Percentiles rank a stretch among this genome's conserved stretches.
phyloP scores from a whole-genome alignment of 306 rosid genomes.

The Macrotyloma uniflorum region DNA sequence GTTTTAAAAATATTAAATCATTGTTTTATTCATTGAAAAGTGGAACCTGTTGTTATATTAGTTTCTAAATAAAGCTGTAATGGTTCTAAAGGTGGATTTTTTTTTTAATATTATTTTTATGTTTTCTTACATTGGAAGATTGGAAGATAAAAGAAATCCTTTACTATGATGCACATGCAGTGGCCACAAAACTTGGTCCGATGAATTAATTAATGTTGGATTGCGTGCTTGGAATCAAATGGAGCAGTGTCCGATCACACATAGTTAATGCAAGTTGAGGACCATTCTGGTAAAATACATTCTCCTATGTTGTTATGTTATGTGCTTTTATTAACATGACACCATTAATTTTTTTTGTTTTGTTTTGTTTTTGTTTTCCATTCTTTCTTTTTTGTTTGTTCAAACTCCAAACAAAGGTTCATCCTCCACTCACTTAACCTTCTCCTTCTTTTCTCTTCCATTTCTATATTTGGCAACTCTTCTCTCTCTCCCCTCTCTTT shows the following conservation, averaged over 20 bases:
- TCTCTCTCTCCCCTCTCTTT: constrained; percentile 27
- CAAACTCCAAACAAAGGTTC: constrained; percentile 8
- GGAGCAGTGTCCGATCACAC: not conserved
- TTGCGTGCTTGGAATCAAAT: not conserved
- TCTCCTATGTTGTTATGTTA: not conserved
- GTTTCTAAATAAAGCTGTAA: too few relatives aligned
- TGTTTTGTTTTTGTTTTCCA: not conserved
- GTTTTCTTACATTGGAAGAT: not conserved
- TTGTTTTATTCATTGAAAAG: too few relatives aligned
- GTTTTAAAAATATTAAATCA: too few relatives aligned
- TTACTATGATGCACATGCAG: not conserved
- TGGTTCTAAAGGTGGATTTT: too few relatives aligned
- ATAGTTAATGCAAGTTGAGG: constrained; percentile 2
- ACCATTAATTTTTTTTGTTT: too few relatives aligned
- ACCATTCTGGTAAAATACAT: not conserved
- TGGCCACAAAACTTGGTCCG: constrained; percentile 4
- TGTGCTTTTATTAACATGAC: not conserved
- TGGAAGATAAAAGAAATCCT: not conserved
- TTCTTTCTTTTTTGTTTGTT: not conserved
- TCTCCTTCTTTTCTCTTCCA: constrained; percentile 19
- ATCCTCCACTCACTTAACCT: not conserved
- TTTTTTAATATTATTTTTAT: not conserved
- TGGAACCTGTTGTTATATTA: too few relatives aligned
- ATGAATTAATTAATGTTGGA: not conserved
- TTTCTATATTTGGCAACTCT: constrained; percentile 53